Percentiles rank a stretch among this genome's conserved stretches.
phyloP scores from a whole-genome alignment of 192 early-diverging fungal species.

The Geranomyces michiganensis region DNA sequence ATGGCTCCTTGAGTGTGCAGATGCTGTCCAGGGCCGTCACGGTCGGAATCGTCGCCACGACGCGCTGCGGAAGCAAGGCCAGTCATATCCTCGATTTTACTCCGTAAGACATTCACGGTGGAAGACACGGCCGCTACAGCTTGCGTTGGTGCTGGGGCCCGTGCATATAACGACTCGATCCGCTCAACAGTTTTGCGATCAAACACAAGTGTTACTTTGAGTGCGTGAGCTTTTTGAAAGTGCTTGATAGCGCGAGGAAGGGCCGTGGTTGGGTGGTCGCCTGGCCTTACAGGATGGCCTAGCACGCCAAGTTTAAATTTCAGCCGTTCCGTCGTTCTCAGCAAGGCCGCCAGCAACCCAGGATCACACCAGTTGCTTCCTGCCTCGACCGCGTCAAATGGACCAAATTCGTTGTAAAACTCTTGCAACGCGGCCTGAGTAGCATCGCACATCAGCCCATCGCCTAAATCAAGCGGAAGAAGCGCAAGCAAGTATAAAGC shows the following conservation, averaged over 20 bases:
- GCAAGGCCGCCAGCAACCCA: slow-evolving; percentile 18
- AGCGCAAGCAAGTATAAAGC: slow-evolving; percentile 24
- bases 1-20: neutral
- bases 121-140: slow-evolving; percentile 35
- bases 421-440: slow-evolving; percentile 25
- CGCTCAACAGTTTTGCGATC: slow-evolving; percentile 22
- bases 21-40: slow-evolving; percentile 9
- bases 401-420: slow-evolving; percentile 42
- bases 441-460: slow-evolving; percentile 38
- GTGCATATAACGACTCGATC: slow-evolving; percentile 24
- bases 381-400: slow-evolving; percentile 30
- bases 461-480: neutral
- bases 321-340: slow-evolving; percentile 18
- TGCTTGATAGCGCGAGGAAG: slow-evolving; percentile 32
- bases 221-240: slow-evolving; percentile 34
- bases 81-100: slow-evolving; percentile 35
- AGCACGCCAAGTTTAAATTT: slow-evolving; percentile 24
- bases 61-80: slow-evolving; percentile 17
- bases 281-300: slow-evolving; percentile 29
- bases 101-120: slow-evolving; percentile 31
- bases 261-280: slow-evolving; percentile 5
- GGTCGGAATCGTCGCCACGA: slow-evolving; percentile 13
- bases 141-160: slow-evolving; percentile 14
- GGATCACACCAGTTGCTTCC: slow-evolving; percentile 34
- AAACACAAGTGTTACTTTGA: slow-evolving; percentile 27